Evolutionary conservation across 176 grass and related monocot species (phyloP).

Genomic region (Lolium perenne): DNA sequence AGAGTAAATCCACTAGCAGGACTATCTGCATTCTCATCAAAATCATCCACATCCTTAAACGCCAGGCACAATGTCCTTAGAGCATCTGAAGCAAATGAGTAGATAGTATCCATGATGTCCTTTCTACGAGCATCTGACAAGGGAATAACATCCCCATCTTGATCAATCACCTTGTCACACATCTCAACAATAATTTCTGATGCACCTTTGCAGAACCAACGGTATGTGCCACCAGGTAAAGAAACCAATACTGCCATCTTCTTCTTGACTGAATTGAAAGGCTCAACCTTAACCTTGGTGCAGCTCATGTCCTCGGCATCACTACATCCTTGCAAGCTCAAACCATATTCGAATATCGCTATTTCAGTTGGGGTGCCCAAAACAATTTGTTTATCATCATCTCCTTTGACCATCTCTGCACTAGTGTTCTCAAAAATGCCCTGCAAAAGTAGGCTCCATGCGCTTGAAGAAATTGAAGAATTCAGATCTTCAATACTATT

Average conservation of each 20-base stretch:
- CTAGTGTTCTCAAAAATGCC: slow-evolving; percentile 87
- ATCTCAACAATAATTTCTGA: slow-evolving; percentile 84
- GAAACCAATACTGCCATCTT: slow-evolving; percentile 82
- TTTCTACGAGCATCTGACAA: slow-evolving; percentile 56
- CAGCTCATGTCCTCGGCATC: slow-evolving; percentile 57
- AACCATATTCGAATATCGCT: slow-evolving; percentile 84
- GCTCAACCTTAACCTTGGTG: slow-evolving; percentile 88
- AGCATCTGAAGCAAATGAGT: slow-evolving; percentile 81
- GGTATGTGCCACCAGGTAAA: slow-evolving; percentile 58
- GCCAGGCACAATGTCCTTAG: slow-evolving; percentile 90
- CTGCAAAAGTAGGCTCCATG: slow-evolving; percentile 62
- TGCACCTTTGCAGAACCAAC: slow-evolving; percentile 87
- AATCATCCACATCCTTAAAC: slow-evolving; percentile 72
- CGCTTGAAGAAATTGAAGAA: slow-evolving; percentile 60
- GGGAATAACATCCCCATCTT: slow-evolving; percentile 60
- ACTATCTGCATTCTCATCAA: slow-evolving; percentile 51
- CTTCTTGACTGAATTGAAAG: slow-evolving; percentile 95
- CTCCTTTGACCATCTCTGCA: slow-evolving; percentile 86
- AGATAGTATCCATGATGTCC: slow-evolving; percentile 65
- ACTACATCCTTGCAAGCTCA: slow-evolving; percentile 62
- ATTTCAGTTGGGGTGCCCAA: slow-evolving; percentile 89
- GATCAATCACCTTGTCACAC: slow-evolving; percentile 73
- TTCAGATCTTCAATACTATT: slow-evolving; percentile 58
- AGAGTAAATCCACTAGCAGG: slow-evolving; percentile 78
- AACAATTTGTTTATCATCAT: slow-evolving; percentile 71